Evolutionary conservation across 495 filamentous ascomycete genomes (phyloP).

Genomic region (Lepidopterella palustris): DNA sequence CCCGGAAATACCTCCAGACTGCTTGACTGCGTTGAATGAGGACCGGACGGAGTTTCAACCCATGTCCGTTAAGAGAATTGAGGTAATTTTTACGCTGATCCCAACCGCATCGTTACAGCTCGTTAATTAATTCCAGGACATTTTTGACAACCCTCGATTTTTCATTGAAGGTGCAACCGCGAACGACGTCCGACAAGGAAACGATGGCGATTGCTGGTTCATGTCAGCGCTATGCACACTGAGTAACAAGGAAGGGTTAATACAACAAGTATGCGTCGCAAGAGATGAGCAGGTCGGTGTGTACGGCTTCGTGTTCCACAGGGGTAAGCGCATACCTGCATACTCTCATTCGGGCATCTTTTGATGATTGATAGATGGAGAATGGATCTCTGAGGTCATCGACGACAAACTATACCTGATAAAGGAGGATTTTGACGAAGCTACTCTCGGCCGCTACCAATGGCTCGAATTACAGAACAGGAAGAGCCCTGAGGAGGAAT

Average conservation of each 20-base stretch:
- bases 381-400: slow-evolving; percentile 86
- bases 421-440: slow-evolving; percentile 75
- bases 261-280: slow-evolving; percentile 78
- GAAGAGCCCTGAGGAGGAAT: slow-evolving; percentile 68
- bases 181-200: slow-evolving; percentile 72
- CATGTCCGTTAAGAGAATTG: slow-evolving; percentile 36
- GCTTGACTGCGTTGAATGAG: slow-evolving; percentile 31
- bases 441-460: slow-evolving; percentile 54
- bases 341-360: too few species aligned
- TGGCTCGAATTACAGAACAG: slow-evolving; percentile 66
- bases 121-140: slow-evolving; percentile 48
- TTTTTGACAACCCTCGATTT: slow-evolving; percentile 83
- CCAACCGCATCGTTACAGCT: slow-evolving; percentile 5
- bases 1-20: slow-evolving; percentile 51
- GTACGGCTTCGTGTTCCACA: slow-evolving; percentile 90
- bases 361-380: slow-evolving; percentile 55
- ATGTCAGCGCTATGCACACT: slow-evolving; percentile 81
- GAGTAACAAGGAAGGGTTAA: slow-evolving; percentile 69
- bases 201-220: slow-evolving; percentile 87
- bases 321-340: slow-evolving; percentile 50
- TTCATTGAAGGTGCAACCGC: slow-evolving; percentile 77
- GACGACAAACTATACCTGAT: slow-evolving; percentile 80
- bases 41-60: slow-evolving; percentile 22
- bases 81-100: slow-evolving; percentile 21
- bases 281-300: slow-evolving; percentile 75